Evolutionary conservation across 345 rosid species (phyloP), one percentile per base, ranked within the genome.

Genomic region (Firmiana major): DNA sequence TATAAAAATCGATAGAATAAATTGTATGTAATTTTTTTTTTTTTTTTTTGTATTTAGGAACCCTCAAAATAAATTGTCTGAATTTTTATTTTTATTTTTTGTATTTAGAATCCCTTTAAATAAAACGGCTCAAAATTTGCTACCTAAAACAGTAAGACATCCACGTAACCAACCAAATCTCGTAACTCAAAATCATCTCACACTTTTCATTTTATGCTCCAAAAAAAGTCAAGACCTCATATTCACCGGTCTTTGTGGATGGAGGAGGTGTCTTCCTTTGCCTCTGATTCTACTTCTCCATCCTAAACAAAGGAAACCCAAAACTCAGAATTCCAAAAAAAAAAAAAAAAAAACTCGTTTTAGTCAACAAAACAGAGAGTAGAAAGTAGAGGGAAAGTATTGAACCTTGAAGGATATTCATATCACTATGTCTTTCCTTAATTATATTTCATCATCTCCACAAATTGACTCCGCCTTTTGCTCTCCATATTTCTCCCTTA

Each of bases 401-500:
- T 45, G 8, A 54, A 73, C 53, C 36, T 73, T 16, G 36, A 16
- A 42, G 71, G 26, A 6, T 3, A 38, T 24, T 51, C n/a, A n/a
- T n/a, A n/a, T n/a, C n/a, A 54, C 49, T 36, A 65, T 88, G 88
- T 82, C 86, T 15, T 81, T 80, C 67, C 64, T 83, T 31, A 68
- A 42, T 68, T 83, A 80, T 22, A n/a, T 80, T 71, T 78, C 86
- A 17, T 78, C 81, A 83, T 74, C 81, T 62, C 80, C 84, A 71
- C 74, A 62, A 74, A 46, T 66, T 51, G 55, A 69, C 70, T 70
- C 84, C 84, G 34, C 74, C 73, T 71, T 77, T 75, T 71, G 71
- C 71, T 79, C 89, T 76, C 82, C 89, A 77, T 79, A 78, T 77
- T 84, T 81, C 57, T 79, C 92, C 82, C 86, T 79, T 64, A 59